Evolutionary conservation across 805 yeast genomes (phyloP), one percentile per base, ranked within the genome.

Genomic region (Saturnispora diversa): DNA sequence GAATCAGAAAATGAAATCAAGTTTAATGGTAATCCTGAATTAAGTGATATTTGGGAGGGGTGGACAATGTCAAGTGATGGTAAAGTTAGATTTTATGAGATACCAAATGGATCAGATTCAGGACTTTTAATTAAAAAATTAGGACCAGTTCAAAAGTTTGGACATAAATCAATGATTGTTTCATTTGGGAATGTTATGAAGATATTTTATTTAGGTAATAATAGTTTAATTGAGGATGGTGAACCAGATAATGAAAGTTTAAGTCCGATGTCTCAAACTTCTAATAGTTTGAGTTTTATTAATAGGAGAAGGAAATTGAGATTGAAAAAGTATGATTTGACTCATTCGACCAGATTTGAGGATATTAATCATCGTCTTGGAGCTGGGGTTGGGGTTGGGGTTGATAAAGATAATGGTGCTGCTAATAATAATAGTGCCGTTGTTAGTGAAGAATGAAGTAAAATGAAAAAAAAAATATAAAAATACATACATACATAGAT

Each of bases 61-160:
- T 85, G 85, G 72, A 78, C 86, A 2, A 72, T 85, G 64, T 68
- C 72, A 5, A 74, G 77, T n/a, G 69, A 71, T 41, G 94, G 94
- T 0, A 68, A 69, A 34, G 66, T 81, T 15, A 63, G 70, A 20
- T 68, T 66, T 39, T 82, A 79, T 51, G 75, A 75, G 27, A 71
- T 85, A 10, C 78, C 81, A 3, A 63, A 63, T 25, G 65, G 65
- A 4, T 59, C 65, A 3, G 60, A 61, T 39, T 55, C 65, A 8
- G 72, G 74, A 6, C 58, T 79, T 33, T 52, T 77, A 29, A 70
- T 75, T 12, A 72, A 76, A 42, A 64, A 68, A 19, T 63, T 82
- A 36, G 82, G 78, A 1, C 80, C 82, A 11, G 72, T 80, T 25
- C 68, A 68, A 23, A 77, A 75, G 51, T 83, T 80, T 54, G 95